These are phyloP conservation scores for Akebia trifoliata DNA, from an alignment of 164 flowering plant genomes.

Conservation along the genomic window DNA sequence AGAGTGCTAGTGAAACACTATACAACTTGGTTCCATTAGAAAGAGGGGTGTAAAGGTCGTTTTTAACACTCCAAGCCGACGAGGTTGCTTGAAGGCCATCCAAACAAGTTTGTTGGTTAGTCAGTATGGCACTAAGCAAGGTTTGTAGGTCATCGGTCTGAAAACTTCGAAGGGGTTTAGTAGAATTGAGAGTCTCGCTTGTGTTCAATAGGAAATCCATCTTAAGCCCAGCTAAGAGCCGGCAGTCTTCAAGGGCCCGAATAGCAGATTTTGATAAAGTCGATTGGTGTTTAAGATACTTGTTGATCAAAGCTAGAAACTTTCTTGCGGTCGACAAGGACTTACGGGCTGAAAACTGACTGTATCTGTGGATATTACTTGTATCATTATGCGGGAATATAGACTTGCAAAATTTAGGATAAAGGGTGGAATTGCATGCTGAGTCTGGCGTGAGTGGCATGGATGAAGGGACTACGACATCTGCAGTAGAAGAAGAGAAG, in stretches of 20 bases:
- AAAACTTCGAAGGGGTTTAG: not conserved
- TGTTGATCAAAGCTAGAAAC: slow-evolving; percentile 19
- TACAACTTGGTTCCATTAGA: no score
- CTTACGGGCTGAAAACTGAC: slow-evolving; percentile 21
- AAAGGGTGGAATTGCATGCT: slow-evolving; percentile 15
- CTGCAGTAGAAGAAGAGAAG: slow-evolving; percentile 15
- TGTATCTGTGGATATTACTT: slow-evolving; percentile 31
- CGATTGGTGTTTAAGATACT: slow-evolving; percentile 11
- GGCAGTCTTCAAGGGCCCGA: slow-evolving; percentile 32
- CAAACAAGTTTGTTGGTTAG: no score
- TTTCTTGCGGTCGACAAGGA: slow-evolving; percentile 19
- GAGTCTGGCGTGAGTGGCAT: slow-evolving; percentile 11
- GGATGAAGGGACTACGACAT: not conserved
- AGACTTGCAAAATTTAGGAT: slow-evolving; percentile 32
- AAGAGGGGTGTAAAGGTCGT: no score
- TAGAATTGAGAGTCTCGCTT: slow-evolving; percentile 13
- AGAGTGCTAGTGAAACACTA: slow-evolving; percentile 24
- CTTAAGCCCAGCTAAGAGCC: slow-evolving; percentile 20
- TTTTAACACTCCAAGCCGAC: no score
- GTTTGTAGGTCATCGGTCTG: slow-evolving; percentile 30
- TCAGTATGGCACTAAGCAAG: no score
- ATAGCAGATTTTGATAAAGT: slow-evolving; percentile 14
- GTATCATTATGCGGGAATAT: slow-evolving; percentile 23
- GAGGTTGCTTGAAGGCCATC: no score
- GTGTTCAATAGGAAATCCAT: slow-evolving; percentile 22